Evolutionary conservation across 192 early-diverging fungal species (phyloP), one percentile per base, ranked within the genome.

Genomic region (Gigaspora rosea): DNA sequence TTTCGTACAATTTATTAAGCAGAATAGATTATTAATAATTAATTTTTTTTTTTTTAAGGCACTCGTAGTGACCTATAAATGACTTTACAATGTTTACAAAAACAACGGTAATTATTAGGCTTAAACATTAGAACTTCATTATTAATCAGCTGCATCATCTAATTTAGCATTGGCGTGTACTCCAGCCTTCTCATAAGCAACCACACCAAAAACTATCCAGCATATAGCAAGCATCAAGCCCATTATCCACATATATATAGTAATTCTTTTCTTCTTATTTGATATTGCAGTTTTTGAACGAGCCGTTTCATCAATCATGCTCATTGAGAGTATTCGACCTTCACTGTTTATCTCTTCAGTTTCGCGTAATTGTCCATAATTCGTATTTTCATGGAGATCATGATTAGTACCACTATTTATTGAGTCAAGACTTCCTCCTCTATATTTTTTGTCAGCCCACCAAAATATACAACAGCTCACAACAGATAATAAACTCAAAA

Each of bases 371-470:
- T 75, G 58, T 33, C 61, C 73, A 51, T 75, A 75, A 35, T 35
- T 50, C 33, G 9, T 51, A 33, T 11, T 22, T 33, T 73, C 18
- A 59, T 58, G 20, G 49, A n/a, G 2, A 72, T 56, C 8, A 27
- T 75, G 11, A 15, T 49, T 5, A 11, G 8, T 71, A 48, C 59
- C 58, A 63, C 50, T 36, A 64, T 75, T 33, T 50, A 33, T 75
- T 6, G 73, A 49, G 63, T 75, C 63, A 10, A 75, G 27, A 63
- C 15, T 27, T 49, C 73, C 73, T 35, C 48, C 18, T 47, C 63
- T 54, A 51, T 75, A 75, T 27, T 22, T 64, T 64, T 75, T 61
- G 36, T 75, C 73, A 8, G 22, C n/a, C 73, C 73, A 75, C 73
- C 57, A 75, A 32, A 75, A 75, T 75, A 48, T 18, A 20, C 35